Evolutionary conservation across 1,284 basidiomycete species (phyloP), one percentile per base, ranked within the genome.

Genomic region (Ustilago sp.): DNA sequence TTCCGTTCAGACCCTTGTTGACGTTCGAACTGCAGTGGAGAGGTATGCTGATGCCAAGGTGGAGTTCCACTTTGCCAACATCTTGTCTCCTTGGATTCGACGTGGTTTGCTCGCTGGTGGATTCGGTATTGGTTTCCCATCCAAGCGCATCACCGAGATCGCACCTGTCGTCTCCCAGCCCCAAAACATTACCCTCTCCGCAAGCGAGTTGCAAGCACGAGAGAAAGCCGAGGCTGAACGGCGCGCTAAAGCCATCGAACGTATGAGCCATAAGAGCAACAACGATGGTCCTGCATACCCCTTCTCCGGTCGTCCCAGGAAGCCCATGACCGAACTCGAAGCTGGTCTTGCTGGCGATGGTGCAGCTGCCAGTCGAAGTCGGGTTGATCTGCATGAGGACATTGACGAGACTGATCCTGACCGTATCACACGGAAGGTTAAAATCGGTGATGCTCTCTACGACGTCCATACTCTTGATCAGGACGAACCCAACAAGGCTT

Each of bases 21-120:
- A 99, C 85, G 91, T 94, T 0, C 90, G 94, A 19, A 90, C 88
- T 52, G 93, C 94, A 84, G 89, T 98, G 28, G 94, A 98, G 85
- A 90, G 91, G 82, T 98, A 94, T 92, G 90, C 92, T 4, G 90
- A 94, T 80, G 89, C 89, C 72, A 89, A 91, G 2, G 91, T 97
- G 38, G 82, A 93, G 89, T 95, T 94, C 88, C 93, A 95, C 87
- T 95, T 96, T 85, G 92, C 93, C 9, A 90, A 91, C 32, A 90
- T 98, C 61, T 90, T 95, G 61, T 95, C 94, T 0, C 94, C 95
- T 0, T 98, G 96, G 96, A 94, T 95, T 65, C 91, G 93, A 31
- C 77, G 86, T 51, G 84, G 67, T 43, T 64, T 85, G 51, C 74
- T 77, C 13, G 65, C 74, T 12, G 69, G 70, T 62, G 70, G 74